Base-by-base conservation (phyloP, 345 rosid species). In the Euclidium syriacum region DNA sequence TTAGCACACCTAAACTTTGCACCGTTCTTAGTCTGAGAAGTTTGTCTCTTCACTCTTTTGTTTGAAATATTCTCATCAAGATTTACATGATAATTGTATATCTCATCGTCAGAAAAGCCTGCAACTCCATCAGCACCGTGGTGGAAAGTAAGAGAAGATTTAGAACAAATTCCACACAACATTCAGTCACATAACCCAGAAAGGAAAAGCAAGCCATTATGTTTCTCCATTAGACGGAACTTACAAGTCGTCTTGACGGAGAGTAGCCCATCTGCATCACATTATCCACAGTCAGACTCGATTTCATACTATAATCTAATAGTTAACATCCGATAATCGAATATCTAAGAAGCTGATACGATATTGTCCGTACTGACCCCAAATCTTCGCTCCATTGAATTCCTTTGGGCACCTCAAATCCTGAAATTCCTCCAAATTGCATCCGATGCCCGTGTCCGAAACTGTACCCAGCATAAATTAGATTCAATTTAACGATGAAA, bases 211-310 rank as follows among this genome's bases (percentile, higher is more conserved):
- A n/a, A n/a, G n/a, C n/a, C n/a, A n/a, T n/a, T n/a, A n/a, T n/a
- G n/a, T n/a, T n/a, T n/a, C n/a, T n/a, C n/a, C n/a, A n/a, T n/a
- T n/a, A n/a, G n/a, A n/a, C n/a, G n/a, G n/a, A 80, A 75, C 85
- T 76, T 70, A 91, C 98, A 67, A 29, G 98, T 91, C 18, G 95
- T 88, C 71, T 58, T 81, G 71, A 86, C 73, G 24, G 83, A 74
- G 68, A 91, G 83, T 68, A 78, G 23, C 35, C 88, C 96, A 88
- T 91, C 98, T 91, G 90, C 83, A 70, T 27, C 73, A 61, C 34
- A 69, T 51, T 4, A n/a, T 6, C 35, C 22, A 54, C 2, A 55
- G 1, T 62, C 35, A 63, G 58, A 48, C 55, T 52, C 25, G 23
- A 62, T 10, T 9, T 39, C n/a, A 22, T 4, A 23, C 38, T 40